Evolutionary conservation across 345 rosid species (phyloP), one percentile per base, ranked within the genome.

Genomic region (Brassica cretica): DNA sequence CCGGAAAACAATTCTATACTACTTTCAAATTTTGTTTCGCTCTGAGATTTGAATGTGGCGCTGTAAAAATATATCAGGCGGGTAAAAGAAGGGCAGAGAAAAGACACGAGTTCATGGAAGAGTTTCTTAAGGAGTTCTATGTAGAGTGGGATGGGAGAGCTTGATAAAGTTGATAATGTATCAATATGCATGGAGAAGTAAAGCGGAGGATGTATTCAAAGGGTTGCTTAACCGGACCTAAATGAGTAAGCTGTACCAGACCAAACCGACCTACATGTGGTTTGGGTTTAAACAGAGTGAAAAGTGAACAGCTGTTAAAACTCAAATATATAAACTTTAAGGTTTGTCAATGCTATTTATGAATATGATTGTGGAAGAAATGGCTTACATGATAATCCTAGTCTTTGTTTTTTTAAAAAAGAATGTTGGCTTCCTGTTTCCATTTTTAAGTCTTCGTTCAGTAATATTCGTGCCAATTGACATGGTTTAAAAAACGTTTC

Each of bases 91-190:
- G 91, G 84, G 96, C 96, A 6, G 89, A 90, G 89, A 88, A 78
- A 79, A 82, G 94, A 80, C 97, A 91, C 73, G 79, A 84, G 69
- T 89, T 94, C 82, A 90, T 90, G 96, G 89, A 84, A 66, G 91
- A 89, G 32, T 91, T 68, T 76, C 82, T 88, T 51, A 68, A 84
- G 61, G 91, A 91, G 75, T 94, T 94, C 77, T 84, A 85, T 56
- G 82, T 73, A 49, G 98, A 94, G 75, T 94, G 97, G 97, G 87
- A 88, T 74, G 93, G 93, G 30, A 84, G 69, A 73, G 86, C 87
- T 74, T 91, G 83, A 89, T 63, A 41, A 29, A 16, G 68, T 32
- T 66, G 2, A 78, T 19, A 5, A n/a, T 8, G 39, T 14, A 24
- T 61, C 56, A 77, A 30, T 49, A 49, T 77, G 33, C n/a, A 51